phyloP scores from a whole-genome alignment of 768 basidiomycete genomes.

The Tricholoma sp. region DNA sequence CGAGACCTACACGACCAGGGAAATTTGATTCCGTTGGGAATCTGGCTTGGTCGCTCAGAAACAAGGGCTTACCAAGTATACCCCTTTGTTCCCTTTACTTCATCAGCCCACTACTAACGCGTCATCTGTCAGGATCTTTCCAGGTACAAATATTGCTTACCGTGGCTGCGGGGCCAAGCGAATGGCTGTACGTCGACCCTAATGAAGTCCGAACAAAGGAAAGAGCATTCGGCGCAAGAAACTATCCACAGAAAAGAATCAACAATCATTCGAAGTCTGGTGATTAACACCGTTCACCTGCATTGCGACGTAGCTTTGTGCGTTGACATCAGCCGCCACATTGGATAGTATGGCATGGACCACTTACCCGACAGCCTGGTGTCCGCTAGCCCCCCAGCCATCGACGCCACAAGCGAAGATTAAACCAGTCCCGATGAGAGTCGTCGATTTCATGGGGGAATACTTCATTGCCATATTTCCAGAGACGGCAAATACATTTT shows the following conservation, averaged over 20 bases:
- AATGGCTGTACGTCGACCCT: conserved; percentile 35
- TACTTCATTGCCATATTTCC: background rate
- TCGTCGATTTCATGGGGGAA: conserved; percentile 5
- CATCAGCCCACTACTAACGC: conserved; percentile 44
- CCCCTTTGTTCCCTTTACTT: conserved; percentile 33
- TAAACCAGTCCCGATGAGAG: background rate
- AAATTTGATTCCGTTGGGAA: background rate
- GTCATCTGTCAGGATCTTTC: background rate
- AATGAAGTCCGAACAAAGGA: conserved; percentile 42
- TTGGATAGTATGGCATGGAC: background rate
- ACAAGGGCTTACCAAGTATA: conserved; percentile 29
- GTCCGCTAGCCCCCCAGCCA: conserved; percentile 39
- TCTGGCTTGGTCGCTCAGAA: background rate
- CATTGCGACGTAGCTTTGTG: conserved; percentile 35
- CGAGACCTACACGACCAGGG: conserved; percentile 27
- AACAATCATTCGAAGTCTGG: background rate
- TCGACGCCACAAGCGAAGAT: conserved; percentile 16
- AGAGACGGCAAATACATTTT: background rate
- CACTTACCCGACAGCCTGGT: conserved; percentile 38
- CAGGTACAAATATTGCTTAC: conserved; percentile 20
- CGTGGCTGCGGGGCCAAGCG: conserved; percentile 45
- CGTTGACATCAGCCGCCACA: background rate
- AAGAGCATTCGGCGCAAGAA: conserved; percentile 43
- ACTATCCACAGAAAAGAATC: conserved; percentile 26
- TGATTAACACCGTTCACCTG: conserved; percentile 20